Conservation (phyloP, 805 yeast species). For the Zygotorulaspora chibaensis region DNA sequence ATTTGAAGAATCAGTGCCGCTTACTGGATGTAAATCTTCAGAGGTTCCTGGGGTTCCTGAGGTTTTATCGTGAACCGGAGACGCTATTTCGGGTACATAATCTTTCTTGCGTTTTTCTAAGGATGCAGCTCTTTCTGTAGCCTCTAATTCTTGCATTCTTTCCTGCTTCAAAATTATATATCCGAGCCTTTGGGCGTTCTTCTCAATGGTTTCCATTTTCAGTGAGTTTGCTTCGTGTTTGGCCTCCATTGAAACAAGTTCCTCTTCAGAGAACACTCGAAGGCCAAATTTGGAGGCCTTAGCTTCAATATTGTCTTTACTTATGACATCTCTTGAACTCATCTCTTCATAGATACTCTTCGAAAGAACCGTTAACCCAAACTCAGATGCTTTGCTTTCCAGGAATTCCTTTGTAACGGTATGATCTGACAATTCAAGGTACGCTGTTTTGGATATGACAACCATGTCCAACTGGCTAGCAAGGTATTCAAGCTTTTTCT, state of each 20-base stretch:
- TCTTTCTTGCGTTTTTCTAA: background rate
- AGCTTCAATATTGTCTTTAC: conserved; percentile 8
- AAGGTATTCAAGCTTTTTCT: background rate
- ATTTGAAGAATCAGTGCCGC: background rate
- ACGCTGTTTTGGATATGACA: conserved; percentile 22
- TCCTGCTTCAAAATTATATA: conserved; percentile 15
- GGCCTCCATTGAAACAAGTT: conserved; percentile 7
- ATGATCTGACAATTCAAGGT: conserved; percentile 10
- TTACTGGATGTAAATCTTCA: background rate
- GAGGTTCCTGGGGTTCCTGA: too few relatives aligned
- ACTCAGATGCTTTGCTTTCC: conserved; percentile 4
- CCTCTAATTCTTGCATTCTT: conserved; percentile 10
- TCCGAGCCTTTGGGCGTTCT: conserved; percentile 20
- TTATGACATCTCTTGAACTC: conserved; percentile 1
- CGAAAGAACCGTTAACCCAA: conserved; percentile 5
- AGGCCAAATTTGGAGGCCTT: conserved; percentile 13
- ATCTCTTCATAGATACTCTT: conserved; percentile 5
- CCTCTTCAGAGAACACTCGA: conserved; percentile 8
- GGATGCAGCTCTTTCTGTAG: background rate
- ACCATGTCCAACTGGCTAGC: conserved; percentile 19
- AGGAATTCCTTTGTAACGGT: conserved; percentile 1
- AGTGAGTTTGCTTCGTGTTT: conserved; percentile 6
- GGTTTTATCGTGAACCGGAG: background rate
- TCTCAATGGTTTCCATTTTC: conserved; percentile 16
- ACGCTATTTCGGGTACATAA: background rate